Conservation (phyloP, 768 basidiomycete genomes). For the Tephrocybe sp. region DNA sequence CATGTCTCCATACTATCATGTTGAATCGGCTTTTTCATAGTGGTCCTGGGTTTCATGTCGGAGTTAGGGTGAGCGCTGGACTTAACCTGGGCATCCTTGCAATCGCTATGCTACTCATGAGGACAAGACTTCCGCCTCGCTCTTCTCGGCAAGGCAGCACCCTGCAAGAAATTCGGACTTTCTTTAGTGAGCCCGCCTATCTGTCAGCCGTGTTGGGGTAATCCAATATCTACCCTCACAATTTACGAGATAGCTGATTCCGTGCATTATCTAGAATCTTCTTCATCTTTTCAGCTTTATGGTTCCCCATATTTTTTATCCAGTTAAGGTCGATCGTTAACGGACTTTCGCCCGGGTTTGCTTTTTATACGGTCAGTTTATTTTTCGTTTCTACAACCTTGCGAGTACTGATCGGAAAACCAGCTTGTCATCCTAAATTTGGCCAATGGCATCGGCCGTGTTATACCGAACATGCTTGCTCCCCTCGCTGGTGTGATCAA, state of each 20-base stretch:
- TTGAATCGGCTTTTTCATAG: constrained; percentile 54
- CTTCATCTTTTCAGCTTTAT: constrained; percentile 38
- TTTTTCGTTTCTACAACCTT: constrained; percentile 10
- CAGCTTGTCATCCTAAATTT: constrained; percentile 55
- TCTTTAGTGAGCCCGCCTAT: constrained; percentile 44
- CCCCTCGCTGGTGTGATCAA: constrained; percentile 25
- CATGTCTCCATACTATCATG: constrained; percentile 60
- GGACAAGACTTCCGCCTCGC: constrained; percentile 39
- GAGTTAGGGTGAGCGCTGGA: constrained; percentile 32
- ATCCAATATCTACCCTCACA: neutral
- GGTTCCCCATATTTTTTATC: constrained; percentile 54
- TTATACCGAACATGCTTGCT: constrained; percentile 34
- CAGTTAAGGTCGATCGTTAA: constrained; percentile 53
- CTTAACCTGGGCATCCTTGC: constrained; percentile 8
- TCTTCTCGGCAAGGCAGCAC: constrained; percentile 29
- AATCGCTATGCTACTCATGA: constrained; percentile 25
- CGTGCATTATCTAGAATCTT: constrained; percentile 27
- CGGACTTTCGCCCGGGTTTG: constrained; percentile 41
- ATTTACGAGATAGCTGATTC: neutral
- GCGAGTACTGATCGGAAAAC: neutral
- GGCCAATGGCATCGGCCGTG: constrained; percentile 37
- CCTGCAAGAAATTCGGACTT: constrained; percentile 27
- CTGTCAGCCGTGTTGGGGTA: constrained; percentile 38
- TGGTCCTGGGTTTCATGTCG: constrained; percentile 49
- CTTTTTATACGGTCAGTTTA: constrained; percentile 52